Evolutionary conservation across 2,329 filamentous ascomycete genomes (phyloP), one percentile per base, ranked within the genome.

Genomic region (Penicillium capsulatum): DNA sequence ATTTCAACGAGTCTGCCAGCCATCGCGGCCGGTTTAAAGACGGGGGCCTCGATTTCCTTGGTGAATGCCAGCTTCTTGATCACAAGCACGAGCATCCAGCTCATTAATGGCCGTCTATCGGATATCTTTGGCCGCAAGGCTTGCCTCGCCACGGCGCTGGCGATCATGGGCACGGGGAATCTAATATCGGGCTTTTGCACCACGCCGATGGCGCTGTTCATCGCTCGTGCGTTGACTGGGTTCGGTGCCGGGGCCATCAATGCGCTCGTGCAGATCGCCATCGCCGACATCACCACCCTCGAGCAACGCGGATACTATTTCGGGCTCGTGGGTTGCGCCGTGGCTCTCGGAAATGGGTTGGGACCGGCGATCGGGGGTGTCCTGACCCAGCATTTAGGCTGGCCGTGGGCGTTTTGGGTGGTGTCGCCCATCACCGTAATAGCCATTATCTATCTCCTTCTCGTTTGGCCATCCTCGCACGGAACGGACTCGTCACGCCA

Each of bases 81-180:
- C 10, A 63, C 66, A 0, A 61, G 57, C 9, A 68, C 65, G 0
- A 53, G 55, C 2, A 80, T 80, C 44, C 76, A 79, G 55, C 73
- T 79, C 37, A 65, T 81, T 2, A 80, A 80, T 55, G 77, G 77
- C 17, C 67, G 75, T 0, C 49, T 78, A 4, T 77, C 74, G 2
- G 75, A 79, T 53, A 70, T 79, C 1, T 67, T 78, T 26, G 75
- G 75, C 11, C 67, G 77, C n/a, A 79, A 79, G 51, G 62, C 66
- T 3, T 64, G 79, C 4, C 71, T 74, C 19, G 51, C 80, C 3
- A 64, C 64, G 0, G 70, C 72, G 3, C 60, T 78, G 3, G 63
- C 62, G 1, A 54, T 77, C 4, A 59, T 81, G 13, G 63, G 66
- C 1, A 20, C 79, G 3, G 73, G 70, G 2, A 74, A 78, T 50